Evolutionary conservation across 192 early-diverging fungal species (phyloP), one percentile per base, ranked within the genome.

Genomic region (Entophlyctis luteolus): DNA sequence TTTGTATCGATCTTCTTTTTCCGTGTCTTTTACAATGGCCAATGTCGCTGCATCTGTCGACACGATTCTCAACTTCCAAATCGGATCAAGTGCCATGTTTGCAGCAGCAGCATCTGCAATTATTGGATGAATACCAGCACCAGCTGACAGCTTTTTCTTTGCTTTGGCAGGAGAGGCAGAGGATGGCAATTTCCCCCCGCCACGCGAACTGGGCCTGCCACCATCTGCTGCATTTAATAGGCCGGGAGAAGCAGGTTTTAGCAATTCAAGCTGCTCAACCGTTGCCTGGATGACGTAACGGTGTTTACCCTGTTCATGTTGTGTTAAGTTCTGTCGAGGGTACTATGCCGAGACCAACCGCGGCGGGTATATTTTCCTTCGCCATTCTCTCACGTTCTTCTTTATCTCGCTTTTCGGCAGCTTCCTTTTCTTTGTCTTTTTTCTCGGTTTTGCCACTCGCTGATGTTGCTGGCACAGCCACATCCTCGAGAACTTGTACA

Each of bases 1-100:
- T 31, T 70, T 62, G 37, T 82, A 77, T 33, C 81, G 71, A 55
- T 87, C 85, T 60, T 87, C 85, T 37, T 84, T 83, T 59, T 87
- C 85, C 0, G 82, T 85, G 57, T 87, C 85, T 48, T 79, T 82
- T 1, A 77, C 58, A 14, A 87, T 80, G 0, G 57, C 32, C 14
- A 87, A 45, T 0, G 71, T 69, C 2, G 77, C 72, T 6, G 70
- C 29, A 33, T 86, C 85, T 2, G 78, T 77, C 0, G 79, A 77
- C 8, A 81, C 76, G 16, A 87, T 27, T 1, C 80, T 67, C 25
- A 87, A 70, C 34, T 68, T 79, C 79, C 82, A 87, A 4, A 35
- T 56, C 28, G 34, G 33, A 32, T 3, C 36, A 0, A 38, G 34
- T 10, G 32, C 48, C 33, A 39, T 33, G 32, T 62, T 46, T 2